Evolutionary conservation across 2,329 filamentous ascomycete genomes (phyloP).

Genomic region (Amylocarpus encephaloides): DNA sequence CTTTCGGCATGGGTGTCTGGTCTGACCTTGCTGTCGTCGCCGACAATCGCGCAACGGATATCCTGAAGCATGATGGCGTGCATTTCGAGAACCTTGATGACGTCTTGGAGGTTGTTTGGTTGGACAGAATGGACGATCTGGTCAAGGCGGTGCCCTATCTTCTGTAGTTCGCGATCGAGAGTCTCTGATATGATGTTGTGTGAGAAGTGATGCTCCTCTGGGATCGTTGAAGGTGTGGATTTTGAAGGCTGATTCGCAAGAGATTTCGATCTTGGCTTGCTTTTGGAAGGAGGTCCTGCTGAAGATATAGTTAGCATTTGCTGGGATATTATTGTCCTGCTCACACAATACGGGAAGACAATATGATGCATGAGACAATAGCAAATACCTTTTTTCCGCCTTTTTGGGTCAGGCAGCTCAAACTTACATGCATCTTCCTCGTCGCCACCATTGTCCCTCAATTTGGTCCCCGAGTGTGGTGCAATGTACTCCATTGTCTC

Average conservation of each 20-base stretch:
- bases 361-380: background rate
- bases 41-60: background rate
- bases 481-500: slow-evolving; percentile 19
- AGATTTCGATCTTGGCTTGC: background rate
- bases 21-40: background rate
- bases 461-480: background rate
- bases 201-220: background rate
- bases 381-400: slow-evolving; percentile 1
- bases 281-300: background rate
- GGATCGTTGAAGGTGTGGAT: background rate
- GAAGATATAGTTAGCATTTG: background rate
- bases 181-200: background rate
- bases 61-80: slow-evolving; percentile 5
- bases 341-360: background rate
- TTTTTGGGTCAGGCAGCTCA: background rate
- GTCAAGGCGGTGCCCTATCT: slow-evolving; percentile 6
- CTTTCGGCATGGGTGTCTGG: background rate
- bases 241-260: background rate
- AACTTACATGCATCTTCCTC: background rate
- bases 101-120: background rate
- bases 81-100: slow-evolving; percentile 2
- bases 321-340: slow-evolving; percentile 8
- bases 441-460: background rate
- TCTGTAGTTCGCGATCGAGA: background rate
- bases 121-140: slow-evolving; percentile 4